Conservation (phyloP, 108 stramenopile genomes). For the Cyclotella cryptica region DNA sequence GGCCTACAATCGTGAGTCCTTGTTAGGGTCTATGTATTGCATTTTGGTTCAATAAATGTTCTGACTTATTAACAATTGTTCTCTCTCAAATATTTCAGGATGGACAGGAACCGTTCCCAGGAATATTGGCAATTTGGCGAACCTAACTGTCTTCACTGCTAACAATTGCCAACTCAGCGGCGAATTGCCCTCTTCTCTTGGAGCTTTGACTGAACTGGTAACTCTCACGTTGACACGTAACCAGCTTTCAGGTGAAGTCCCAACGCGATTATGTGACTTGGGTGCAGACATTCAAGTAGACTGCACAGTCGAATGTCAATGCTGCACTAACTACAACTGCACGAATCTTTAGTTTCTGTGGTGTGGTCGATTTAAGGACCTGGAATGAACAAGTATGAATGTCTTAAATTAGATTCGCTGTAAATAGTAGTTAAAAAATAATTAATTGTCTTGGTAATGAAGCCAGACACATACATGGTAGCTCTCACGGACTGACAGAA, state of each 20-base stretch:
- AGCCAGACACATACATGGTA: no score
- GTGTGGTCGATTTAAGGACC: not conserved
- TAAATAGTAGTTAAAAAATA: no score
- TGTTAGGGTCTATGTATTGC: not conserved
- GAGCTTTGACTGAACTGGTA: slow-evolving; percentile 16
- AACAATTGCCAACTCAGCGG: slow-evolving; percentile 46
- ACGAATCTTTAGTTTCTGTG: not conserved
- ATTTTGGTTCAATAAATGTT: not conserved
- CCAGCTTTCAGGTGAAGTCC: slow-evolving; percentile 33
- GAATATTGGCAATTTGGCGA: slow-evolving; percentile 51
- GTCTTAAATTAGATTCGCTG: no score
- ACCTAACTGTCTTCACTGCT: slow-evolving; percentile 45
- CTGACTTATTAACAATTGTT: not conserved
- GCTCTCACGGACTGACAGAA: no score
- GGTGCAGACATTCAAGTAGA: slow-evolving; percentile 42
- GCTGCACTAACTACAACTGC: slow-evolving; percentile 37
- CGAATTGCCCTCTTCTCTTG: slow-evolving; percentile 34
- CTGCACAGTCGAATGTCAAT: slow-evolving; percentile 36
- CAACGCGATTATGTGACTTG: slow-evolving; percentile 18
- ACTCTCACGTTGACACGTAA: slow-evolving; percentile 31
- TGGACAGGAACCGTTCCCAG: slow-evolving; percentile 55
- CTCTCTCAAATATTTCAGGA: not conserved
- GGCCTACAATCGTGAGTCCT: slow-evolving; percentile 28
- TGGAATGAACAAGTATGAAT: no score
- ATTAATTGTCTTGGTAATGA: no score